These are phyloP conservation scores for Chaetomiaceae sp. DNA, from an alignment of 2,329 filamentous ascomycete genomes.

Conservation along the genomic window DNA sequence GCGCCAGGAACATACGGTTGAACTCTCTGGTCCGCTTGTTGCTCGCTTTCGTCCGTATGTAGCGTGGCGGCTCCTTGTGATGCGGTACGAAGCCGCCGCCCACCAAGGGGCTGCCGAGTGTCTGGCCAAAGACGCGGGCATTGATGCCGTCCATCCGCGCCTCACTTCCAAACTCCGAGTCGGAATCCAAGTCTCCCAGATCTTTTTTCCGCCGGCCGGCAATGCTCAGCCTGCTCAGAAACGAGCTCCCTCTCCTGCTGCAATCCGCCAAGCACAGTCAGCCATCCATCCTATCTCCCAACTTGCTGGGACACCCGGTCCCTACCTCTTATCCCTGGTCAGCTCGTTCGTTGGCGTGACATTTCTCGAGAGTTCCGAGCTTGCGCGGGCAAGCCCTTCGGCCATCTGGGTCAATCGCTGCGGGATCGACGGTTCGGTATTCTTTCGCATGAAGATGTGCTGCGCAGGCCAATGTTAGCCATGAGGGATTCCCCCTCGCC, in stretches of 20 bases:
- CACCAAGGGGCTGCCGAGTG: slow-evolving; percentile 56
- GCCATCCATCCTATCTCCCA: not conserved
- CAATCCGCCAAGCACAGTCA: slow-evolving; percentile 1
- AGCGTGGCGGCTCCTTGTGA: slow-evolving; percentile 83
- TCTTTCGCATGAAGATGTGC: slow-evolving; percentile 64
- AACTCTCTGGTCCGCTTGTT: slow-evolving; percentile 81
- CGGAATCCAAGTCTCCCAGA: slow-evolving; percentile 53
- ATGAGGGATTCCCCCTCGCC: not conserved
- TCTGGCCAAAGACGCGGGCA: slow-evolving; percentile 69
- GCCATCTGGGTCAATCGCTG: slow-evolving; percentile 42
- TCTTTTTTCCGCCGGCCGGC: slow-evolving; percentile 70
- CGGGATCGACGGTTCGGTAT: slow-evolving; percentile 55
- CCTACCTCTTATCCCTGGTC: slow-evolving; percentile 62
- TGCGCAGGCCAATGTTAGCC: slow-evolving; percentile 26
- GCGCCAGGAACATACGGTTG: slow-evolving; percentile 82
- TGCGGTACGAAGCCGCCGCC: slow-evolving; percentile 72
- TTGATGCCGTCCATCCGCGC: slow-evolving; percentile 73
- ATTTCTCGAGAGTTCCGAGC: slow-evolving; percentile 40
- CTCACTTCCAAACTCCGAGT: slow-evolving; percentile 64
- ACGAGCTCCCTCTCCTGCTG: slow-evolving; percentile 77
- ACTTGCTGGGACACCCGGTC: slow-evolving; percentile 12
- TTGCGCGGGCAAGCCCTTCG: slow-evolving; percentile 38
- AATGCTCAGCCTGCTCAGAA: slow-evolving; percentile 76
- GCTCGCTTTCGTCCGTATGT: slow-evolving; percentile 78
- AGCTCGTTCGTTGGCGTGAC: slow-evolving; percentile 34